Conservation (phyloP, 306 rosid genomes). For the Malus sylvestris region DNA sequence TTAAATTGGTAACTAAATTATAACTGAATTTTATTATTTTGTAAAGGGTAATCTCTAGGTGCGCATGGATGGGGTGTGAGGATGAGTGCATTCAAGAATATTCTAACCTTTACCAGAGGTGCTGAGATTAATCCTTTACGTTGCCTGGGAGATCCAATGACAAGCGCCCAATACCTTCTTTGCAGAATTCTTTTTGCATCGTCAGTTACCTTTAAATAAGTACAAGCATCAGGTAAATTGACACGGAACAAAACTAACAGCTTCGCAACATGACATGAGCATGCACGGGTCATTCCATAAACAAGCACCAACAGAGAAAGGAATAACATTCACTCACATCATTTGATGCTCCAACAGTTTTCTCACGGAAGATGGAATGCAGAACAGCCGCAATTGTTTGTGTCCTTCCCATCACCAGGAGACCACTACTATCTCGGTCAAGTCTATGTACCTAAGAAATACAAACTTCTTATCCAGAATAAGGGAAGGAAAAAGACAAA, state of each 20-base stretch:
- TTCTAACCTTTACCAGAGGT: conserved; percentile 75
- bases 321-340: conserved; percentile 33
- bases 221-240: conserved; percentile 5
- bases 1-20: not conserved
- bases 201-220: conserved; percentile 25
- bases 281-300: not conserved
- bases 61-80: not conserved
- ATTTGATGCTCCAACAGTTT: conserved; percentile 60
- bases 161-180: conserved; percentile 81
- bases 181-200: conserved; percentile 44
- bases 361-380: conserved; percentile 81
- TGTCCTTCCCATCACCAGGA: conserved; percentile 90
- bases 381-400: conserved; percentile 60
- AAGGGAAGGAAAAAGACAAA: not conserved
- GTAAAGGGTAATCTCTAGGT: not conserved
- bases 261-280: not conserved
- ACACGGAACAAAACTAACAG: not conserved
- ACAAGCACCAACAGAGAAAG: conserved; percentile 1
- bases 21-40: not conserved
- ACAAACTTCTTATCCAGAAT: not conserved
- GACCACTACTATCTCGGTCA: conserved; percentile 81
- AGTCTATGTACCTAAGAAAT: conserved; percentile 72
- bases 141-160: conserved; percentile 79
- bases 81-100: not conserved
- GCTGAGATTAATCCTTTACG: conserved; percentile 60